A percentile compares a stretch with the other conserved stretches of the same genome.
These are phyloP conservation scores for Kodamaea lidongshanica DNA, from an alignment of 805 yeast species.

Conservation along the genomic window DNA sequence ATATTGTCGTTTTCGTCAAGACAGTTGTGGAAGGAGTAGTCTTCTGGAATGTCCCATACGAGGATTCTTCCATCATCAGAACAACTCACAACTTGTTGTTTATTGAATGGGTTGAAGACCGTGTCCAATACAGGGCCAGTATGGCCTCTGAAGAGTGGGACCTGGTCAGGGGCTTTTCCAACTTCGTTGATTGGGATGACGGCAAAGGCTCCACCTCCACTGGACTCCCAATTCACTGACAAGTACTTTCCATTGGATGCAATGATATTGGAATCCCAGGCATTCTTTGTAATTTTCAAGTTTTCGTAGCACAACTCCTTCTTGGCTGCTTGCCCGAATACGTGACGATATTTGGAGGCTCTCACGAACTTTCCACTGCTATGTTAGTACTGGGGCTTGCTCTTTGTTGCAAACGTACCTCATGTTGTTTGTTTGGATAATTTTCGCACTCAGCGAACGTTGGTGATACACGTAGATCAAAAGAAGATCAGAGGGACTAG, in stretches of 20 bases:
- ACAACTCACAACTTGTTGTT: slow-evolving; percentile 37
- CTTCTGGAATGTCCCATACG: slow-evolving; percentile 83
- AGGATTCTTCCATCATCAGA: slow-evolving; percentile 49
- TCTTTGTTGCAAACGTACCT: slow-evolving; percentile 3
- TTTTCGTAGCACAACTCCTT: slow-evolving; percentile 71
- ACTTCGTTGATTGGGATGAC: slow-evolving; percentile 79
- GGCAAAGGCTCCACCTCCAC: slow-evolving; percentile 98
- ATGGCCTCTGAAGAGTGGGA: slow-evolving; percentile 92
- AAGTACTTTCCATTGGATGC: slow-evolving; percentile 82
- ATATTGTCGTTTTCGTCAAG: slow-evolving; percentile 48
- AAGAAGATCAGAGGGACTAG: too few relatives aligned
- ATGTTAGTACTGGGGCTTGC: slow-evolving; percentile 8
- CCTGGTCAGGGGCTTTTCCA: slow-evolving; percentile 90
- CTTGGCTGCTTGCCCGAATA: slow-evolving; percentile 78
- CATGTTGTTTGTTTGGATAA: slow-evolving; percentile 5
- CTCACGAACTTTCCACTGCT: slow-evolving; percentile 84
- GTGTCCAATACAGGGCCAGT: slow-evolving; percentile 94
- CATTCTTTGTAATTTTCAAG: slow-evolving; percentile 76
- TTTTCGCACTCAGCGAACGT: too few relatives aligned
- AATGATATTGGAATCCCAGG: slow-evolving; percentile 92
- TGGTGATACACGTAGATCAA: too few relatives aligned
- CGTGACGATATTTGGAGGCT: slow-evolving; percentile 95
- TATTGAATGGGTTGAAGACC: slow-evolving; percentile 89
- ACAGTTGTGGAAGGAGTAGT: slow-evolving; percentile 64
- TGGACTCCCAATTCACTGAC: slow-evolving; percentile 85